Evolutionary conservation across 2,329 filamentous ascomycete genomes (phyloP), one percentile per base, ranked within the genome.

Genomic region (Verticillium nubilum): DNA sequence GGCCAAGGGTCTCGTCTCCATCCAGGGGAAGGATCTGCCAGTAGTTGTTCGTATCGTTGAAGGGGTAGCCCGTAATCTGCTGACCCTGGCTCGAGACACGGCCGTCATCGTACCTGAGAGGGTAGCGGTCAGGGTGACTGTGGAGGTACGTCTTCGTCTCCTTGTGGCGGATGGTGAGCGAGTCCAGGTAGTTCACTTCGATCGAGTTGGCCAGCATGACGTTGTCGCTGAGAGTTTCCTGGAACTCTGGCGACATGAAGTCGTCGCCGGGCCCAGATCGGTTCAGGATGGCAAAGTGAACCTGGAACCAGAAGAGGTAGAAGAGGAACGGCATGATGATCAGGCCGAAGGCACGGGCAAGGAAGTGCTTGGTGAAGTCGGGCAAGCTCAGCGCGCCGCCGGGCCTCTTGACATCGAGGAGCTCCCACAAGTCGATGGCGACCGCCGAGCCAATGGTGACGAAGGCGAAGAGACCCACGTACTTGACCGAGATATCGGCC

Each of bases 231-330:
- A 99, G 80, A 1, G 95, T 98, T 78, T 97, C 93, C 78, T 99
- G 95, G 80, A 99, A 99, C 70, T 95, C 92, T 1, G 95, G 95
- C 4, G 90, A 92, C 95, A 99, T 99, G 78, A 99, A 99, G 70
- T 98, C 94, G 71, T 99, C 95, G 58, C 95, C 95, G 52, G 95
- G 94, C 35, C 95, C 95, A 57, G 95, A 98, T 61, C 88, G 85
- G 65, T 79, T 89, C 63, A 99, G 83, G 68, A 99, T 91, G 52
- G 91, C 83, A 74, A 99, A 99, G 78, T 99, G 95, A 29, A 99
- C 93, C 82, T 99, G 95, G 87, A 99, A 99, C 95, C 95, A 99
- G 83, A 99, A 98, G 54, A 99, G 85, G 76, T 99, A 99, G 77
- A 99, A 96, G 70, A 98, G 81, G 81, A 99, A 97, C 15, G 95